Conservation (phyloP, 2,329 filamentous ascomycete genomes). For the Lasiodiplodia hormozganensis region DNA sequence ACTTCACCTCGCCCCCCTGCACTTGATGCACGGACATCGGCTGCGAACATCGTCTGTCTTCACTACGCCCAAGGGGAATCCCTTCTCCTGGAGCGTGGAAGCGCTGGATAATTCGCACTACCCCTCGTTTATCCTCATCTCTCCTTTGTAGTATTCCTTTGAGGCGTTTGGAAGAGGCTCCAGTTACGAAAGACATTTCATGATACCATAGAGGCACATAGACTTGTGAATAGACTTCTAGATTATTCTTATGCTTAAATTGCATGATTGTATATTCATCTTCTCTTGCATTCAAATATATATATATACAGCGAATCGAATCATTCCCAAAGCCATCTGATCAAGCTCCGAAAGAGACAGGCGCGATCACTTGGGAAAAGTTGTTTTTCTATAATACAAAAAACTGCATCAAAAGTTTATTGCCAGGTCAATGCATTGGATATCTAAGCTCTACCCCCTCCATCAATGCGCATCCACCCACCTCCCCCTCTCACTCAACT, state of each 20-base stretch:
- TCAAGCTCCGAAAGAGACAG: background rate
- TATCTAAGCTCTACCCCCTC: background rate
- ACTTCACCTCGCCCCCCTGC: background rate
- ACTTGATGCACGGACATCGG: background rate
- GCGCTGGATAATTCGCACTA: background rate
- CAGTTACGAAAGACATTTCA: no score
- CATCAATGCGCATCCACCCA: background rate
- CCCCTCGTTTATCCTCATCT: background rate
- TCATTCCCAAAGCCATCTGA: background rate
- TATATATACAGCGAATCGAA: background rate
- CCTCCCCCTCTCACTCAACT: background rate
- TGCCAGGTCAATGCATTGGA: background rate
- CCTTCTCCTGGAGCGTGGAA: background rate
- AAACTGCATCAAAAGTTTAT: background rate
- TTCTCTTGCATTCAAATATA: background rate
- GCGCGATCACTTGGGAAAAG: background rate
- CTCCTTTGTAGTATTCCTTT: background rate
- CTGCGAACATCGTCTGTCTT: background rate
- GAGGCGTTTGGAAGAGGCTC: no score
- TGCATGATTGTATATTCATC: background rate
- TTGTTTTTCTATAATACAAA: background rate
- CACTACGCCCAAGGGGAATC: background rate
- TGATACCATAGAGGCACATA: no score
- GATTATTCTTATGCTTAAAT: no score
- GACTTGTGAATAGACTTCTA: no score